Percentiles rank a stretch among this genome's conserved stretches.
phyloP scores from a whole-genome alignment of 148 eudicot genomes.

The Heliosperma pusillum region DNA sequence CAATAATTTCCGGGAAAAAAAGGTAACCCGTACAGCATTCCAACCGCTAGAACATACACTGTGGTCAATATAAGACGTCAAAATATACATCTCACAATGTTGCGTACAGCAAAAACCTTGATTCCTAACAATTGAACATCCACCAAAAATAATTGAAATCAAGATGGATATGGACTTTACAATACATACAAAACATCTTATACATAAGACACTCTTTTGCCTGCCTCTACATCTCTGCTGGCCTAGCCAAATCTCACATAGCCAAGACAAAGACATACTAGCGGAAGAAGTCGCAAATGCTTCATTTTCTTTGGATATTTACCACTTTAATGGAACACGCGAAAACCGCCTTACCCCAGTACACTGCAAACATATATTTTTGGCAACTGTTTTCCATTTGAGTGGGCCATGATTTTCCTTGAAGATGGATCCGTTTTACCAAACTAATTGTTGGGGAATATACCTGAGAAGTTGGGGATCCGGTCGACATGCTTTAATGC shows the following conservation, averaged over 20 bases:
- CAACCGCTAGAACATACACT: too few relatives aligned
- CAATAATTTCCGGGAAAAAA: too few relatives aligned
- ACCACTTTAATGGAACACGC: too few relatives aligned
- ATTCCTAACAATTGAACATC: not conserved
- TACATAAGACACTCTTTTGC: not conserved
- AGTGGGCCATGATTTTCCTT: too few relatives aligned
- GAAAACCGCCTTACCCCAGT: too few relatives aligned
- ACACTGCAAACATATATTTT: too few relatives aligned
- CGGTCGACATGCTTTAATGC: slow-evolving; percentile 83
- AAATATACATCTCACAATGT: too few relatives aligned
- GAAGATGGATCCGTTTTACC: too few relatives aligned
- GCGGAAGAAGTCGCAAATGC: not conserved
- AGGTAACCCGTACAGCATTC: too few relatives aligned
- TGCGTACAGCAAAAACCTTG: not conserved
- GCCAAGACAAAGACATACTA: not conserved
- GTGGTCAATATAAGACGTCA: too few relatives aligned
- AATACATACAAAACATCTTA: not conserved
- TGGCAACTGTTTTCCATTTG: too few relatives aligned
- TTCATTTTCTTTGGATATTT: not conserved
- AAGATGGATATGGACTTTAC: not conserved
- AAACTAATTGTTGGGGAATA: slow-evolving; percentile 43
- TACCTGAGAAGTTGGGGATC: slow-evolving; percentile 89
- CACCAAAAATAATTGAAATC: not conserved
- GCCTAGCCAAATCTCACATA: not conserved
- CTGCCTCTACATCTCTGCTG: not conserved